Evolutionary conservation across 2,329 filamentous ascomycete species (phyloP).

Genomic region (Dendrostoma leiphaemia): DNA sequence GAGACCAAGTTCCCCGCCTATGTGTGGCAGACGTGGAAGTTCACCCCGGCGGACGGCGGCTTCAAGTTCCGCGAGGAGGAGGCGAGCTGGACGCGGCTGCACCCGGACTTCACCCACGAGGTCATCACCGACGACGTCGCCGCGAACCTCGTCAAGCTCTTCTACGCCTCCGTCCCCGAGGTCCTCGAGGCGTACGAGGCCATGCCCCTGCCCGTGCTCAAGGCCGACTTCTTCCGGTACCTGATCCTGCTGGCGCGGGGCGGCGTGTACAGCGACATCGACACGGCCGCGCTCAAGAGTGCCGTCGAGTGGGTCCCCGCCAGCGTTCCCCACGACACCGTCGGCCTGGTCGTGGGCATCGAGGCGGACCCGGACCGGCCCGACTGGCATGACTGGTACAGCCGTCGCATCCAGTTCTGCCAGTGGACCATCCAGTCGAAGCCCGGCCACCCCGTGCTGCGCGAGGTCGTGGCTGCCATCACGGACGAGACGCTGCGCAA

Average conservation of each 20-base stretch:
- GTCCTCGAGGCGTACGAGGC: slow-evolving; percentile 74
- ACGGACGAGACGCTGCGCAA: slow-evolving; percentile 76
- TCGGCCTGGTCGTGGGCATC: slow-evolving; percentile 90
- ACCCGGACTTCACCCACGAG: slow-evolving; percentile 93
- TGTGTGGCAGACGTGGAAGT: slow-evolving; percentile 99
- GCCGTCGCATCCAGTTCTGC: slow-evolving; percentile 93
- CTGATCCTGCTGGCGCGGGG: slow-evolving; percentile 62
- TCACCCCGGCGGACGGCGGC: slow-evolving; percentile 70
- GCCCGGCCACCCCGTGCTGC: slow-evolving; percentile 86
- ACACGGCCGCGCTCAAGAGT: slow-evolving; percentile 80
- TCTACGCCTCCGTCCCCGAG: slow-evolving; percentile 81
- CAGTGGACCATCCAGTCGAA: slow-evolving; percentile 99
- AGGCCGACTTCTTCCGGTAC: slow-evolving; percentile 78
- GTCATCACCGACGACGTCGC: slow-evolving; percentile 92
- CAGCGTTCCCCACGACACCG: slow-evolving; percentile 69
- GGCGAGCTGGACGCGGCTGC: slow-evolving; percentile 82
- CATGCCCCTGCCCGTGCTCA: slow-evolving; percentile 71
- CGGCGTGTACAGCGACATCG: slow-evolving; percentile 83
- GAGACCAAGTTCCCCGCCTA: slow-evolving; percentile 90
- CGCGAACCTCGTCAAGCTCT: slow-evolving; percentile 74
- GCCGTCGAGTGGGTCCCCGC: slow-evolving; percentile 85
- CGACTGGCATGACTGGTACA: slow-evolving; percentile 96
- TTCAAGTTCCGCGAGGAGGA: slow-evolving; percentile 84
- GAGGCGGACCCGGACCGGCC: slow-evolving; percentile 91
- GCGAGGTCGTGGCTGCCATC: slow-evolving; percentile 83